Percentiles rank a stretch among this genome's conserved stretches.
Evolutionary conservation across 441 rosid species (phyloP).

Genomic region (Eruca vesicaria): DNA sequence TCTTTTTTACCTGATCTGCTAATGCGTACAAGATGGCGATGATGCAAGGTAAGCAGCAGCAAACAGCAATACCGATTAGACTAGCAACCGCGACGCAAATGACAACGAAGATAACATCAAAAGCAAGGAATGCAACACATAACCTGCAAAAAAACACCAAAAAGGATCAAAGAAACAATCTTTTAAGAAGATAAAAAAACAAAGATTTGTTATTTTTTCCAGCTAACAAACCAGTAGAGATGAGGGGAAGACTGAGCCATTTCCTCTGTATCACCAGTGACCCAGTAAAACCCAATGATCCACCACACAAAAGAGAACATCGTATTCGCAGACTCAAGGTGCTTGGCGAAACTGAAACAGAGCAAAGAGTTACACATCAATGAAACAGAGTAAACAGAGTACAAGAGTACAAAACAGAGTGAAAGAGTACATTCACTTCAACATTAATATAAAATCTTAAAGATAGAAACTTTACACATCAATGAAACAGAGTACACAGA

Average conservation of each 20-base stretch:
- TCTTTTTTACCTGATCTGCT: conserved; percentile 54
- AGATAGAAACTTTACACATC: no score
- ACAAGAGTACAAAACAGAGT: neutral
- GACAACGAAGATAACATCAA: conserved; percentile 63
- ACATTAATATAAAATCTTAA: no score
- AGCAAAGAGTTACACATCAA: no score
- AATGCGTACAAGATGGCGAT: conserved; percentile 61
- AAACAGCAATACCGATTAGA: conserved; percentile 65
- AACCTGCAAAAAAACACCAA: no score
- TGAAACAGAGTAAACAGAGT: no score
- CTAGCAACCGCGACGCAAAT: conserved; percentile 59
- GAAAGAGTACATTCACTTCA: no score
- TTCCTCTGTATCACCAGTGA: conserved; percentile 75
- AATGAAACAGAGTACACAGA: no score
- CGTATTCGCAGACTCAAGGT: conserved; percentile 87
- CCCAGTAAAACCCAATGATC: conserved; percentile 98
- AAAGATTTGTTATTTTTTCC: neutral
- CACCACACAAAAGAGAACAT: conserved; percentile 98
- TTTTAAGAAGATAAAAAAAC: neutral
- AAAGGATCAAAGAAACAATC: neutral
- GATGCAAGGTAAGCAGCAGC: conserved; percentile 77
- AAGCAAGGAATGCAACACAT: conserved; percentile 55
- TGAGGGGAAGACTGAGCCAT: conserved; percentile 63
- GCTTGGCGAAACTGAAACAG: conserved; percentile 57
- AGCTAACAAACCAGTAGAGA: conserved; percentile 70